These are phyloP conservation scores for Eimeria acervulina DNA, from an alignment of 169 alveolate species.

Conservation along the genomic window DNA sequence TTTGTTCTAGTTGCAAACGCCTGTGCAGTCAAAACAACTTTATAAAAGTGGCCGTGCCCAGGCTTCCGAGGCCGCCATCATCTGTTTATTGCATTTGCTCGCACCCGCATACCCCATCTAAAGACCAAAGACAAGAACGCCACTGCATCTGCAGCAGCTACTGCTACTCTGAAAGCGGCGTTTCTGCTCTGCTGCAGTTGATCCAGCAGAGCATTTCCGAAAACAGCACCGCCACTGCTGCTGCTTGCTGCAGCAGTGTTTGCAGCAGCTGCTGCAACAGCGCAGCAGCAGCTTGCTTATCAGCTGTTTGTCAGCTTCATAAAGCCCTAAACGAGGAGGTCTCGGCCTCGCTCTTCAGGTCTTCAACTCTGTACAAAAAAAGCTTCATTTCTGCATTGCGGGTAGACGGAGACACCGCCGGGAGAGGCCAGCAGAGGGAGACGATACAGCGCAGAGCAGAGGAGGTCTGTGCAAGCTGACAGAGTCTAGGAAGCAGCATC, in stretches of 20 bases:
- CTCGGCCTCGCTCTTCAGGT: background rate
- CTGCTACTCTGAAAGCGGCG: background rate
- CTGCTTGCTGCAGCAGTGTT: background rate
- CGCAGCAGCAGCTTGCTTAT: background rate
- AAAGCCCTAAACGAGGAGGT: background rate
- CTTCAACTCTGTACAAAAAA: conserved; percentile 8
- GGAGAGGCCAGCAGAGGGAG: conserved; percentile 36
- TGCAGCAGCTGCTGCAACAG: background rate
- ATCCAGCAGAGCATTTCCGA: background rate
- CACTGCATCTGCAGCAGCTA: background rate
- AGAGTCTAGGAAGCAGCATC: conserved; percentile 9
- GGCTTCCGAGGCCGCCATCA: background rate
- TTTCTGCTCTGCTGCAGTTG: background rate
- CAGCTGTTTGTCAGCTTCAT: too few species aligned
- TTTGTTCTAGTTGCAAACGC: background rate
- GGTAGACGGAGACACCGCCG: background rate
- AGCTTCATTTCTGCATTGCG: background rate
- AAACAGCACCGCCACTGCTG: background rate
- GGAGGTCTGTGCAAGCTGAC: background rate
- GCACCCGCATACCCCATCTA: background rate
- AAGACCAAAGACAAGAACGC: background rate
- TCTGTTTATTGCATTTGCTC: background rate
- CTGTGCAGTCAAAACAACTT: background rate
- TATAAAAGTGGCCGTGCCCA: background rate
- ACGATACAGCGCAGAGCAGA: conserved; percentile 24